Conservation (phyloP, 129 eudicot genomes). For the Sambucus nigra region DNA sequence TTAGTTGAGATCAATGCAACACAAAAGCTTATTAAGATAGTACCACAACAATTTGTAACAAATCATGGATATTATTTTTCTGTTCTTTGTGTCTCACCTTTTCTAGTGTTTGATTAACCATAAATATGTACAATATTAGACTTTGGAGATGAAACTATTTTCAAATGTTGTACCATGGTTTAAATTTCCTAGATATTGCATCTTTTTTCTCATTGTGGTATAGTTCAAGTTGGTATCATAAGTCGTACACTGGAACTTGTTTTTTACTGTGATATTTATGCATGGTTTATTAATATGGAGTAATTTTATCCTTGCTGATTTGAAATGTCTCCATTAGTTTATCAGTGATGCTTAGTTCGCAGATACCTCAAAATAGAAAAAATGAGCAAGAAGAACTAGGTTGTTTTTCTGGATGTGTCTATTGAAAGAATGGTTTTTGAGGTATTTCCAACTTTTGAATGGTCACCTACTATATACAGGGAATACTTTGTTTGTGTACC, state of each 20-base stretch:
- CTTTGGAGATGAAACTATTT: conserved; percentile 1
- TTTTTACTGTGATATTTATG: not conserved
- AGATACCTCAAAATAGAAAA: conserved; percentile 15
- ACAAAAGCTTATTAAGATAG: not conserved
- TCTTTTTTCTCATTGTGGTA: not conserved
- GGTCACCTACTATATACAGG: too few relatives aligned
- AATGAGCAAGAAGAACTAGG: conserved; percentile 61
- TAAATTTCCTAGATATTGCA: not conserved
- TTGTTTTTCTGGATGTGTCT: conserved; percentile 81
- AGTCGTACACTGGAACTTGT: not conserved
- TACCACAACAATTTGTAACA: not conserved
- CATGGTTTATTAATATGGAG: not conserved
- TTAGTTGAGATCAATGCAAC: too few relatives aligned
- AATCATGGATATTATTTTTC: not conserved
- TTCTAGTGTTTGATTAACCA: not conserved
- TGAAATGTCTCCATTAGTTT: not conserved
- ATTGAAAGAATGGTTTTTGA: conserved; percentile 86
- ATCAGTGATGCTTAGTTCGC: conserved; percentile 23
- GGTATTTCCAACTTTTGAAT: conserved; percentile 24
- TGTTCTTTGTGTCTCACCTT: not conserved
- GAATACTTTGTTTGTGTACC: not conserved
- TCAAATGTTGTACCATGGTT: not conserved
- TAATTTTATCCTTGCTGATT: not conserved
- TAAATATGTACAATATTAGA: not conserved
- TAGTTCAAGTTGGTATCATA: not conserved